Evolutionary conservation across 306 rosid species (phyloP), one percentile per base, ranked within the genome.

Genomic region (Ziziphus jujuba): DNA sequence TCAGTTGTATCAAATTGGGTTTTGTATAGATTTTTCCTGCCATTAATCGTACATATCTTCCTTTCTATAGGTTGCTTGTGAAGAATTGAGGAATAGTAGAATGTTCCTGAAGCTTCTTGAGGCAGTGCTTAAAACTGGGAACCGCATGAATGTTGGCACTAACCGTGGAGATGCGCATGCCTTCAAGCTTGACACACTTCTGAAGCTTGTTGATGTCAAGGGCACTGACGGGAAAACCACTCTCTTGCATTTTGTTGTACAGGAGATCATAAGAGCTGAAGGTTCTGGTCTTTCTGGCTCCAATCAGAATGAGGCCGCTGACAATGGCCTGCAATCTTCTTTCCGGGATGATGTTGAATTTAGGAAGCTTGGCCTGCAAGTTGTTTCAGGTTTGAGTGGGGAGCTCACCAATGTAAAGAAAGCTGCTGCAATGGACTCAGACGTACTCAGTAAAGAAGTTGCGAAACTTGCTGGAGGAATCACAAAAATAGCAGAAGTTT

Each of bases 141-240:
- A 92, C 63, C 87, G 97, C 7, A 87, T 92, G 98, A 92, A 92
- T 62, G 83, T 89, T 60, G 98, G 98, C 72, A 92, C 98, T 51
- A 84, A 86, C 35, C 93, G 96, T 1, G 98, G 98, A 9, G 97
- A 89, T 67, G 97, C 98, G 10, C 97, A 82, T 11, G 98, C 97
- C 19, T 89, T 89, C 76, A 89, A 89, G 80, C 93, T 92, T 31
- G 98, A 92, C 74, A 86, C 97, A 9, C 98, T 92, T 66, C 76
- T 92, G 57, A 92, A 84, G 87, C 89, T 92, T 17, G 96, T 86
- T 36, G 97, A 92, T 67, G 64, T 92, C 9, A 92, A 87, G 72
- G 98, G 97, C 25, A 68, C 91, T 0, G 97, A 92, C 67, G 89
- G 91, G 33, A 92, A 87, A 73, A 87, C 98, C 13, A 87, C 88